phyloP scores from a whole-genome alignment of 2,329 filamentous ascomycete species.

The Beauveria medogensis region DNA sequence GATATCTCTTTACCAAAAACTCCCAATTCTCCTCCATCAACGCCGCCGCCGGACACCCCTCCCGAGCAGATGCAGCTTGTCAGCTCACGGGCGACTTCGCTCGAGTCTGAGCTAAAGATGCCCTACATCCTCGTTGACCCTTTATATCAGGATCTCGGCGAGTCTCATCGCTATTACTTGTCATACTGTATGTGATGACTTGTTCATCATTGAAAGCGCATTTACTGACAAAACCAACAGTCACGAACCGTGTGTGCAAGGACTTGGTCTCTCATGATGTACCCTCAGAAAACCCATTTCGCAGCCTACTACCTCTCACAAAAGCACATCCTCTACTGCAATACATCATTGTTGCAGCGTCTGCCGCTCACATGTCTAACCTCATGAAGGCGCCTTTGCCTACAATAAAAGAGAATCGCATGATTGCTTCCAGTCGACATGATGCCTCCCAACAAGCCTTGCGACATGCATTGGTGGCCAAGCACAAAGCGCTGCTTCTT shows the following conservation, averaged over 20 bases:
- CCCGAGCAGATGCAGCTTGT: constrained; percentile 21
- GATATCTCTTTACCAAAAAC: neutral
- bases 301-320: constrained; percentile 34
- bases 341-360: constrained; percentile 40
- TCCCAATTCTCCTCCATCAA: neutral
- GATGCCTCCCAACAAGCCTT: constrained; percentile 23
- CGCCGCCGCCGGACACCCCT: neutral
- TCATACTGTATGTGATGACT: constrained; percentile 28
- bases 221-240: constrained; percentile 20
- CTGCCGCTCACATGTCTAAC: constrained; percentile 40
- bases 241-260: constrained; percentile 41
- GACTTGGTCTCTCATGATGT: constrained; percentile 43
- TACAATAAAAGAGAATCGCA: constrained; percentile 11
- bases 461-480: constrained; percentile 37
- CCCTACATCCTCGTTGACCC: constrained; percentile 36
- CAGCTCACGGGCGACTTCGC: constrained; percentile 15
- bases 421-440: constrained; percentile 11
- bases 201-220: neutral
- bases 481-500: constrained; percentile 35
- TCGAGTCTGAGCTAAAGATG: constrained; percentile 17
- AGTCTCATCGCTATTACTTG: constrained; percentile 34
- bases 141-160: constrained; percentile 45
- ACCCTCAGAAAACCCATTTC: constrained; percentile 38
- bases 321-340: constrained; percentile 33
- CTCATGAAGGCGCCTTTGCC: constrained; percentile 27